A percentile compares a stretch with the other conserved stretches of the same genome.
Evolutionary conservation across 495 filamentous ascomycete species (phyloP).

Genomic region (Pseudevernia furfuracea): DNA sequence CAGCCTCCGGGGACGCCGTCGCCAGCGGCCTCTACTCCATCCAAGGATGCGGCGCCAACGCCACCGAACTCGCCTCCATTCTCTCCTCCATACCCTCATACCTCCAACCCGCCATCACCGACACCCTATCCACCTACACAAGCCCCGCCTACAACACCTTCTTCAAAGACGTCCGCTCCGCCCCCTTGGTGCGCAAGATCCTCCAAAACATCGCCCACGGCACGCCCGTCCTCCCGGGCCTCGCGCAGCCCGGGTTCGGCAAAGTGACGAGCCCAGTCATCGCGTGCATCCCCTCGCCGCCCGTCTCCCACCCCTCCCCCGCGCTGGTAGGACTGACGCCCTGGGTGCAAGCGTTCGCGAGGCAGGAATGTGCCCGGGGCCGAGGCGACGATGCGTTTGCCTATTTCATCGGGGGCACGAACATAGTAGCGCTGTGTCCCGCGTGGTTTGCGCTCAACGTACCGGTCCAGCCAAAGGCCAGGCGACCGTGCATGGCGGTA

Average conservation of each 20-base stretch:
- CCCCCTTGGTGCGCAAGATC: neutral
- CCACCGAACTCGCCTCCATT: neutral
- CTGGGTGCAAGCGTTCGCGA: neutral
- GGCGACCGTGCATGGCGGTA: neutral
- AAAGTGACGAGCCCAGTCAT: neutral
- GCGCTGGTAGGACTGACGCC: neutral
- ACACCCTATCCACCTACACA: neutral
- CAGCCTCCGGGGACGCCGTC: neutral
- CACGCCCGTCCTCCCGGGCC: neutral
- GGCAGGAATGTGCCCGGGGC: neutral
- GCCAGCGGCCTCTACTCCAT: neutral
- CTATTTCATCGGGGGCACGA: neutral
- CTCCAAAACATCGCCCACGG: neutral
- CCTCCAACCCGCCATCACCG: neutral
- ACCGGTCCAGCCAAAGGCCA: neutral
- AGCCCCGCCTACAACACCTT: neutral
- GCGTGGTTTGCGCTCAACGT: neutral
- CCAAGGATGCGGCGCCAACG: conserved; percentile 1
- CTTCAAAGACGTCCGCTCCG: neutral
- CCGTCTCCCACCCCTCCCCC: neutral
- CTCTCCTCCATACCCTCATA: neutral
- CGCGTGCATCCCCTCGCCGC: neutral
- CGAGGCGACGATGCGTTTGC: neutral
- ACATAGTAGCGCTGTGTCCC: neutral
- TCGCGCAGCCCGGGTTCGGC: neutral